Conservation (phyloP, 345 rosid genomes). For the Cardamine resedifolia region DNA sequence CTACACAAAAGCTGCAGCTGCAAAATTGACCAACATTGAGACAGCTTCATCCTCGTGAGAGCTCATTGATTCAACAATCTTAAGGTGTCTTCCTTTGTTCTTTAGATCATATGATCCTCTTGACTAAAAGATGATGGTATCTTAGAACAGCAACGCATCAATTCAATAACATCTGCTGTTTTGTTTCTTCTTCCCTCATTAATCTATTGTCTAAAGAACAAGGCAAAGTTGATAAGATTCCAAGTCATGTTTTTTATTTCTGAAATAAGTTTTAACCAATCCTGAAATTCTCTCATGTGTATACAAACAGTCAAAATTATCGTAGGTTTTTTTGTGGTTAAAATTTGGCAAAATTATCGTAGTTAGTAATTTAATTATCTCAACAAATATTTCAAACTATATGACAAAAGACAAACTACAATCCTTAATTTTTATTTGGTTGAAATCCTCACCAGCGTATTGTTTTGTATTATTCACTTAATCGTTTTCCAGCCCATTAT, state of each 20-base stretch:
- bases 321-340: too few relatives aligned
- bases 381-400: not conserved
- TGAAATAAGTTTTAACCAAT: not conserved
- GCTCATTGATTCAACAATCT: not conserved
- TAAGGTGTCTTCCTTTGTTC: conserved; percentile 13
- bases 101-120: not conserved
- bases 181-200: not conserved
- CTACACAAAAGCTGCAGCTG: conserved; percentile 38
- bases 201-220: not conserved
- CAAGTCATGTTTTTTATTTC: not conserved
- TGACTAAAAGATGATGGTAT: not conserved
- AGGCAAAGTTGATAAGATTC: not conserved
- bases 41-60: conserved; percentile 24
- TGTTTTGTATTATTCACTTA: not conserved
- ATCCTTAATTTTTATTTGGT: not conserved
- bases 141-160: not conserved
- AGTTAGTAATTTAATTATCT: not conserved
- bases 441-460: not conserved
- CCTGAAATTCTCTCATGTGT: not conserved
- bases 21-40: conserved; percentile 35
- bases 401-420: not conserved
- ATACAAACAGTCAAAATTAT: not conserved
- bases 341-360: not conserved
- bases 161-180: conserved; percentile 7
- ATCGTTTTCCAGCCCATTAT: not conserved